Conservation (phyloP, 352 stramenopile genomes). For the Saprolegnia parasitica region DNA sequence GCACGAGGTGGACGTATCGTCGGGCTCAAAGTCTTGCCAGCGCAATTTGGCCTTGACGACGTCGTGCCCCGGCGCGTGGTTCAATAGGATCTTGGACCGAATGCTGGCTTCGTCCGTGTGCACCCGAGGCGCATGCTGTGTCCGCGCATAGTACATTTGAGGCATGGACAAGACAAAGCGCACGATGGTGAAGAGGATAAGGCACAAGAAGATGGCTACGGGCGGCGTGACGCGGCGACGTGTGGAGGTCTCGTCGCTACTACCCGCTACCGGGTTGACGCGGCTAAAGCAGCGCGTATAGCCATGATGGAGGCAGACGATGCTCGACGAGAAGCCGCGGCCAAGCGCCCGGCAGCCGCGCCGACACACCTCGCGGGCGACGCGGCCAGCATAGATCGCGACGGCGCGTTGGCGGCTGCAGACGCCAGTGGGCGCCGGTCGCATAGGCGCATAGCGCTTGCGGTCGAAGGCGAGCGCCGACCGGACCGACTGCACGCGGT, state of each 20-base stretch:
- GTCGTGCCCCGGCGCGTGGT: slow-evolving; percentile 32
- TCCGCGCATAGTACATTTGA: background rate
- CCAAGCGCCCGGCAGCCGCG: background rate
- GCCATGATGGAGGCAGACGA: slow-evolving; percentile 2
- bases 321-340: background rate
- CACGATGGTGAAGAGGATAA: slow-evolving; percentile 12
- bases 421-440: background rate
- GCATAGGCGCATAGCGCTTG: background rate
- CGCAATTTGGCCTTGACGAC: slow-evolving; percentile 33
- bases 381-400: background rate
- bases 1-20: slow-evolving; percentile 38
- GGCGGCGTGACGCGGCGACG: slow-evolving; percentile 18
- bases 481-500: slow-evolving; percentile 23
- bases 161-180: slow-evolving; percentile 19
- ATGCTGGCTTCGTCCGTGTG: slow-evolving; percentile 44
- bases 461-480: slow-evolving; percentile 24
- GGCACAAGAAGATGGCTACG: slow-evolving; percentile 17
- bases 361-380: slow-evolving; percentile 18
- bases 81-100: slow-evolving; percentile 57
- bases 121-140: background rate
- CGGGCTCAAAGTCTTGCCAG: slow-evolving; percentile 43
- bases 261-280: background rate
- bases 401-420: slow-evolving; percentile 27
- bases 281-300: slow-evolving; percentile 26
- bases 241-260: background rate